Conservation (phyloP, 139 green algal genomes). For the Coelastrella sp. region DNA sequence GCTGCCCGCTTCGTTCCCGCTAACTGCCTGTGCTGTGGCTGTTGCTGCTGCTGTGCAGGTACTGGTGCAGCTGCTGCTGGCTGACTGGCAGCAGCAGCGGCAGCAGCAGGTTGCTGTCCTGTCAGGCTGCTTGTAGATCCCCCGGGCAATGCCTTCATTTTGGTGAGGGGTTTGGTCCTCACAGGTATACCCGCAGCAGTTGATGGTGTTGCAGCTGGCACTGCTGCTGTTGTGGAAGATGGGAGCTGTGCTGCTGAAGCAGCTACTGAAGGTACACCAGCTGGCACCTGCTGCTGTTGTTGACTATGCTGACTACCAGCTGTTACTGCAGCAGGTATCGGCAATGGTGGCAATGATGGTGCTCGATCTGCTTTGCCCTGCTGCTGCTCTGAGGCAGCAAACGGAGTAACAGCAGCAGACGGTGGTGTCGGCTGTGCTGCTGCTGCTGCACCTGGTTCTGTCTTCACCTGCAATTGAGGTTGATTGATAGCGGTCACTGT, state of each 20-base stretch:
- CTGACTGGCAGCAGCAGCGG: background rate
- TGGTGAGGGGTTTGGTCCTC: background rate
- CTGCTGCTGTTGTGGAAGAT: background rate
- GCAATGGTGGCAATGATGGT: background rate
- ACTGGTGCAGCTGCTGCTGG: constrained; percentile 1
- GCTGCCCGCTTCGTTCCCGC: background rate
- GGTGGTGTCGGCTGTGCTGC: background rate
- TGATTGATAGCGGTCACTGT: background rate
- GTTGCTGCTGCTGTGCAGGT: background rate
- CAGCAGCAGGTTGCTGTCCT: background rate
- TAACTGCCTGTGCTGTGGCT: background rate
- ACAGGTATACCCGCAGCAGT: background rate
- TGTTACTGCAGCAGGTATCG: background rate
- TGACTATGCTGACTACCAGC: background rate
- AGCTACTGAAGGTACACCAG: background rate
- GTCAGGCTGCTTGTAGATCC: background rate
- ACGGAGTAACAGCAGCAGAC: background rate
- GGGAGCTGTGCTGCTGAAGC: background rate
- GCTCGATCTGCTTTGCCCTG: background rate
- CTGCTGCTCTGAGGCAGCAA: background rate
- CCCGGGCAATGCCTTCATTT: background rate
- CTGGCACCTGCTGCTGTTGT: background rate
- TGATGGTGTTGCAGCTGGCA: background rate
- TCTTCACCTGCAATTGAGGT: background rate
- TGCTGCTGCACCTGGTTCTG: background rate